phyloP scores from a whole-genome alignment of 23 red algal genomes.

The Gracilaria vermiculophylla region DNA sequence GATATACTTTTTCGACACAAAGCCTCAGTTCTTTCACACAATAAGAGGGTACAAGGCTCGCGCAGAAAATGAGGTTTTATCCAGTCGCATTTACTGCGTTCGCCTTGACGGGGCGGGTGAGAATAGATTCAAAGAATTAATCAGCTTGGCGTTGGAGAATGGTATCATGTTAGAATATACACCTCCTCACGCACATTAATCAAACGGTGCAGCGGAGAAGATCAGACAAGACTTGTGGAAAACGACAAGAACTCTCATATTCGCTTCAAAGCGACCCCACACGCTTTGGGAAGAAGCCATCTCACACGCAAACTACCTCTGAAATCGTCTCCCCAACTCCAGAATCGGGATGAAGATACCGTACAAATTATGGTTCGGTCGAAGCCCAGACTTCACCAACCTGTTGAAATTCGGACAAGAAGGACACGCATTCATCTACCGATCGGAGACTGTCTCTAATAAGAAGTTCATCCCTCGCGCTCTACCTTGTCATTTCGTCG shows the following conservation, averaged over 20 bases:
- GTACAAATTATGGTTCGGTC: neutral
- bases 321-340: neutral
- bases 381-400: neutral
- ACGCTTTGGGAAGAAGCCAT: conserved; percentile 24
- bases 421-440: neutral
- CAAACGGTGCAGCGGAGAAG: conserved; percentile 6
- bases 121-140: neutral
- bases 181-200: neutral
- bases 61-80: conserved; percentile 1
- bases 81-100: neutral
- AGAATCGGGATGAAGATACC: neutral
- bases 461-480: neutral
- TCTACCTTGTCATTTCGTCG: neutral
- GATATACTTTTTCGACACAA: conserved; percentile 2
- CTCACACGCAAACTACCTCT: neutral
- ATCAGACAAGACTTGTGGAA: conserved; percentile 15
- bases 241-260: neutral
- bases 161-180: conserved; percentile 6
- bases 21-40: neutral
- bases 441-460: neutral
- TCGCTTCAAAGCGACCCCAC: neutral
- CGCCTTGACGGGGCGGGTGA: conserved; percentile 7
- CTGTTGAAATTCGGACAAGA: neutral
- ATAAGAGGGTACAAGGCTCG: conserved; percentile 20
- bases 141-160: neutral